phyloP scores from a whole-genome alignment of 768 basidiomycete species.

The Russula foetens region DNA sequence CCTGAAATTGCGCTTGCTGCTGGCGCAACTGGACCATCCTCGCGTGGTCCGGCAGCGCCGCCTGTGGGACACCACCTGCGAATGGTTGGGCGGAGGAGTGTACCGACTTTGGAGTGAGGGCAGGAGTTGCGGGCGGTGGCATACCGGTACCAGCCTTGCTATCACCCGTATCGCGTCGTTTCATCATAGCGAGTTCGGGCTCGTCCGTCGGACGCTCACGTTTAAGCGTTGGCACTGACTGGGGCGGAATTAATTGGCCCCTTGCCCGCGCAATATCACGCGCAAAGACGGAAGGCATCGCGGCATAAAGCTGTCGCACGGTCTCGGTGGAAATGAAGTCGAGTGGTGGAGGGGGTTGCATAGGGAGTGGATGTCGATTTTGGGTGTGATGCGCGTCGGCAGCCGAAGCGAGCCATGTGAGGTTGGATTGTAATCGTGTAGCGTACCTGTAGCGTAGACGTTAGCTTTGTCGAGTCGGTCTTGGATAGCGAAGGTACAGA shows the following conservation, averaged over 20 bases:
- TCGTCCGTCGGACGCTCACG: slow-evolving; percentile 53
- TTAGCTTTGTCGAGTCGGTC: slow-evolving; percentile 18
- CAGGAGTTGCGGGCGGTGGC: slow-evolving; percentile 20
- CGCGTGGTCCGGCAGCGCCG: slow-evolving; percentile 5
- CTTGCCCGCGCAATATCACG: slow-evolving; percentile 32
- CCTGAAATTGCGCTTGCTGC: slow-evolving; percentile 12
- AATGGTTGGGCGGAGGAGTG: slow-evolving; percentile 1
- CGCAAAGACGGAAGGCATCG: slow-evolving; percentile 53
- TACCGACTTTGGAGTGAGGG: slow-evolving; percentile 4
- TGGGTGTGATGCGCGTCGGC: slow-evolving; percentile 39
- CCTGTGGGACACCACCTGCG: background rate
- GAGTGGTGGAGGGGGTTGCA: slow-evolving; percentile 46
- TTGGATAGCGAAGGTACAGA: slow-evolving; percentile 30
- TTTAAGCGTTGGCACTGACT: slow-evolving; percentile 37
- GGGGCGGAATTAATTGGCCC: slow-evolving; percentile 22
- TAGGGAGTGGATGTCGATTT: slow-evolving; percentile 37
- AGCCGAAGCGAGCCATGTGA: slow-evolving; percentile 62
- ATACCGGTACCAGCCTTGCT: slow-evolving; percentile 33
- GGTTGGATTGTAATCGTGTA: slow-evolving; percentile 56
- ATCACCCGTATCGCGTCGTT: slow-evolving; percentile 67
- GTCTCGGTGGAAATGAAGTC: slow-evolving; percentile 48
- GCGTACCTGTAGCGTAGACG: slow-evolving; percentile 40
- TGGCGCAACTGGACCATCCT: slow-evolving; percentile 11
- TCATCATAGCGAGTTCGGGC: slow-evolving; percentile 43
- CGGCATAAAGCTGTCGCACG: slow-evolving; percentile 55